Percentiles rank a stretch among this genome's conserved stretches.
phyloP scores from a whole-genome alignment of 148 eudicot species.

The Camellia granthamiana region DNA sequence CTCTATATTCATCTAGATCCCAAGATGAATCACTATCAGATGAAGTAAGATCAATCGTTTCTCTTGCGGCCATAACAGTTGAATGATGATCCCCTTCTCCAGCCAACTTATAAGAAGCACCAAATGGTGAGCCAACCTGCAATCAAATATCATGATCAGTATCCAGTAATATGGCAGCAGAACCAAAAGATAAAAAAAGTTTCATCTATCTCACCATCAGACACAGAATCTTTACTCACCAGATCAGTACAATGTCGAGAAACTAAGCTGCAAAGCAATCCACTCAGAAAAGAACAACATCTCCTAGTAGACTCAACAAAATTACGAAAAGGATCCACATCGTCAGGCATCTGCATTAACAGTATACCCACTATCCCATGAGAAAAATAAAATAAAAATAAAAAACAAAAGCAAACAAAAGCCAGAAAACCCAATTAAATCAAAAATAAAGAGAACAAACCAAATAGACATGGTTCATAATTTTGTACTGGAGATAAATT shows the following conservation, averaged over 20 bases:
- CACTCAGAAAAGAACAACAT: slow-evolving; percentile 37
- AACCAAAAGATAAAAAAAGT: background rate
- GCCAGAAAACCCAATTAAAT: background rate
- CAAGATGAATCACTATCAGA: slow-evolving; percentile 53
- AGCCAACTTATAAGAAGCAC: slow-evolving; percentile 22
- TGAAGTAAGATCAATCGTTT: slow-evolving; percentile 59
- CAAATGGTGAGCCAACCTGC: slow-evolving; percentile 34
- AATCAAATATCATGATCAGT: slow-evolving; percentile 16
- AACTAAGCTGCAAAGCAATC: slow-evolving; percentile 28
- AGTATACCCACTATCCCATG: background rate
- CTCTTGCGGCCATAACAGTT: slow-evolving; percentile 31
- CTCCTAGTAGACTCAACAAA: slow-evolving; percentile 27
- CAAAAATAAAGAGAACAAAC: background rate
- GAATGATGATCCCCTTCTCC: slow-evolving; percentile 21
- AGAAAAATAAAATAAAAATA: background rate
- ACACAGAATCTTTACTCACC: slow-evolving; percentile 21
- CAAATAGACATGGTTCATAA: background rate
- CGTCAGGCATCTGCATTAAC: slow-evolving; percentile 37
- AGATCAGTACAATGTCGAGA: slow-evolving; percentile 18
- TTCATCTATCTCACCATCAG: background rate
- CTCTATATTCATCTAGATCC: slow-evolving; percentile 51
- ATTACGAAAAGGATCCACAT: slow-evolving; percentile 27
- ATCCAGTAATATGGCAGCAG: background rate
- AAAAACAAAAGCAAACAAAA: background rate
- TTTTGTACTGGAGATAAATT: background rate